A percentile compares a stretch with the other conserved stretches of the same genome.
Conservation (phyloP, 1,284 basidiomycete genomes). For the Puccinia novopanici region DNA sequence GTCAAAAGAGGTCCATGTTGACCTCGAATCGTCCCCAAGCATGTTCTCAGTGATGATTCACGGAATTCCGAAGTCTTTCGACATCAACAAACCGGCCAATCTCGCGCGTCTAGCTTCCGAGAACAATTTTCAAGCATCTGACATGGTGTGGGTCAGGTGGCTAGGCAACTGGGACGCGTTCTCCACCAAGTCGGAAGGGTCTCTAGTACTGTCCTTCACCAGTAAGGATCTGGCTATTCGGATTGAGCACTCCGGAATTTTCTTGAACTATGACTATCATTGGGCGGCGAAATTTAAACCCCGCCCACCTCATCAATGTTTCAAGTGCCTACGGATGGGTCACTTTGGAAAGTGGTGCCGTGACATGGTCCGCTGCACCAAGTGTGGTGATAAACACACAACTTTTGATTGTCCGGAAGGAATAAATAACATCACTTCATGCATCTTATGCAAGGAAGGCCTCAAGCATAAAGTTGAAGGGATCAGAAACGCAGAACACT, state of each 20-base stretch:
- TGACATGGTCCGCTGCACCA: too few species aligned
- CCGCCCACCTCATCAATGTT: conserved; percentile 14
- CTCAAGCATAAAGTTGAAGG: too few species aligned
- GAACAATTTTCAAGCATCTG: conserved; percentile 8
- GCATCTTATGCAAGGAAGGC: not conserved
- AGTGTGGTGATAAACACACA: too few species aligned
- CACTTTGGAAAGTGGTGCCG: conserved; percentile 23
- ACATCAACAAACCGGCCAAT: not conserved
- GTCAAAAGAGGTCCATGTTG: too few species aligned
- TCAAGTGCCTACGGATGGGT: conserved; percentile 21
- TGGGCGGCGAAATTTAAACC: not conserved
- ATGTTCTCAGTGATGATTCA: too few species aligned
- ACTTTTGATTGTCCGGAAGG: too few species aligned
- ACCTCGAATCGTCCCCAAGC: too few species aligned
- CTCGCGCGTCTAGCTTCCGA: not conserved
- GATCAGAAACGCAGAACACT: too few species aligned
- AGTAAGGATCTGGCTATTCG: not conserved
- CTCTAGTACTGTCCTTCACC: not conserved
- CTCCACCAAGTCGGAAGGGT: not conserved
- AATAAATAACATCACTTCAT: not conserved
- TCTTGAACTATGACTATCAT: conserved; percentile 19
- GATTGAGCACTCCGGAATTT: conserved; percentile 14
- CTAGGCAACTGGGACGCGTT: not conserved
- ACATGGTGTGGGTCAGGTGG: not conserved
- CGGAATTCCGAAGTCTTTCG: too few species aligned